A percentile compares a stretch with the other conserved stretches of the same genome.
phyloP scores from a whole-genome alignment of 2,329 filamentous ascomycete genomes.

The Thielaviopsis populi region DNA sequence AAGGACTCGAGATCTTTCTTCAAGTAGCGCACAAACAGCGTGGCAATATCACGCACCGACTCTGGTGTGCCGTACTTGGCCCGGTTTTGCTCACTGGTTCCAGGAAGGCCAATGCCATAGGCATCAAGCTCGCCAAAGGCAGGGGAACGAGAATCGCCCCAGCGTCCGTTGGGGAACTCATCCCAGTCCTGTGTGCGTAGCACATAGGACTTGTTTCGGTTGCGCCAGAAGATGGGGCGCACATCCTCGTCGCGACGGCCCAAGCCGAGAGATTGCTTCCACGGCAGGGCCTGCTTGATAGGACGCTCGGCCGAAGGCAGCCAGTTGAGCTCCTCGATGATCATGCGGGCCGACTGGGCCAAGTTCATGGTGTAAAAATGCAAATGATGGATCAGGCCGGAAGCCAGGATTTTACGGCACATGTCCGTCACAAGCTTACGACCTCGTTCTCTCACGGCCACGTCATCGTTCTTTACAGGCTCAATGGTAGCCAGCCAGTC shows the following conservation, averaged over 20 bases:
- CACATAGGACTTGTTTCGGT: constrained; percentile 90
- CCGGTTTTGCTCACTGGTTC: constrained; percentile 89
- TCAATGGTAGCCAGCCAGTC: constrained; percentile 72
- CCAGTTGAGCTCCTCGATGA: constrained; percentile 77
- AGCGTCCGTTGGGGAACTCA: constrained; percentile 95
- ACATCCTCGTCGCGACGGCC: constrained; percentile 88
- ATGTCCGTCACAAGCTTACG: constrained; percentile 76
- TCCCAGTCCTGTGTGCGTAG: constrained; percentile 96
- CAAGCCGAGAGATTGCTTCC: constrained; percentile 85
- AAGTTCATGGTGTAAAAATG: constrained; percentile 99
- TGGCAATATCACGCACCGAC: constrained; percentile 62
- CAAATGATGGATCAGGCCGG: constrained; percentile 62
- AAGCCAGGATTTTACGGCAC: constrained; percentile 71
- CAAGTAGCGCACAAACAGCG: constrained; percentile 76
- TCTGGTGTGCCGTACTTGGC: constrained; percentile 85
- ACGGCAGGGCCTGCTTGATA: constrained; percentile 79
- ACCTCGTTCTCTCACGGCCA: constrained; percentile 77
- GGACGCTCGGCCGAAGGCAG: constrained; percentile 64
- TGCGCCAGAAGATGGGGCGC: constrained; percentile 96
- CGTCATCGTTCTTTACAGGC: constrained; percentile 92
- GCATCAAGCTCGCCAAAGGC: constrained; percentile 91
- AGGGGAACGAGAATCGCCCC: constrained; percentile 92
- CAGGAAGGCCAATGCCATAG: constrained; percentile 85
- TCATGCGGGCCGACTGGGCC: constrained; percentile 82
- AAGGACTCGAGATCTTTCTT: constrained; percentile 64